Evolutionary conservation across 2,329 filamentous ascomycete genomes (phyloP).

Genomic region (Colletotrichum lupini): DNA sequence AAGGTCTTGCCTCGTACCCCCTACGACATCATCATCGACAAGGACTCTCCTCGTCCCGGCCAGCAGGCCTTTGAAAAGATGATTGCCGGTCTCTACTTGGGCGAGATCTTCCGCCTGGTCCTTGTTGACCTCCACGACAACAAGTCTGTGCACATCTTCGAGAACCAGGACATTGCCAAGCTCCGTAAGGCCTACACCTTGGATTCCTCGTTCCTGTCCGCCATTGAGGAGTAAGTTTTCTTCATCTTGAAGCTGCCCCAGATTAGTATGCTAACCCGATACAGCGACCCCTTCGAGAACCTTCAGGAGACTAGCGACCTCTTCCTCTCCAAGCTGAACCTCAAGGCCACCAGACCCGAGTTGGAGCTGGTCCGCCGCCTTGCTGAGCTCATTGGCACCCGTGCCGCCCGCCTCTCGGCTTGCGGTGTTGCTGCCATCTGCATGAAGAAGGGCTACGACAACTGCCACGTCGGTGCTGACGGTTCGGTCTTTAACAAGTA

Average conservation of each 20-base stretch:
- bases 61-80: constrained; percentile 99
- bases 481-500: constrained; percentile 99
- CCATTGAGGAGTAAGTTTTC: constrained; percentile 83
- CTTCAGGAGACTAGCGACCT: constrained; percentile 87
- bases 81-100: constrained; percentile 93
- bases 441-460: constrained; percentile 91
- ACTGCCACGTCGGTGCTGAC: constrained; percentile 95
- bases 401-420: constrained; percentile 90
- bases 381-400: constrained; percentile 93
- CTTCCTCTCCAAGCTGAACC: constrained; percentile 79
- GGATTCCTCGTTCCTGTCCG: constrained; percentile 92
- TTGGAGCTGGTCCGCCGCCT: constrained; percentile 89
- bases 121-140: constrained; percentile 87
- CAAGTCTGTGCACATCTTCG: constrained; percentile 80
- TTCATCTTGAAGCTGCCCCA: not conserved
- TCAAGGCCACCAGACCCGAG: constrained; percentile 79
- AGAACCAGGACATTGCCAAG: constrained; percentile 81
- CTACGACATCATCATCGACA: constrained; percentile 90
- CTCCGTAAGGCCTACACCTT: constrained; percentile 89
- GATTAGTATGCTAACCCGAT: constrained; percentile 33
- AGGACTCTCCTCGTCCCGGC: constrained; percentile 89
- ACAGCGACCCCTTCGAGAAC: constrained; percentile 92
- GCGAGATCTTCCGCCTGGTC: constrained; percentile 92
- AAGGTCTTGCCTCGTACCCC: constrained; percentile 85
- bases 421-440: constrained; percentile 97